Base-by-base conservation (phyloP, 2,329 filamentous ascomycete species). In the Beauveria medogensis region DNA sequence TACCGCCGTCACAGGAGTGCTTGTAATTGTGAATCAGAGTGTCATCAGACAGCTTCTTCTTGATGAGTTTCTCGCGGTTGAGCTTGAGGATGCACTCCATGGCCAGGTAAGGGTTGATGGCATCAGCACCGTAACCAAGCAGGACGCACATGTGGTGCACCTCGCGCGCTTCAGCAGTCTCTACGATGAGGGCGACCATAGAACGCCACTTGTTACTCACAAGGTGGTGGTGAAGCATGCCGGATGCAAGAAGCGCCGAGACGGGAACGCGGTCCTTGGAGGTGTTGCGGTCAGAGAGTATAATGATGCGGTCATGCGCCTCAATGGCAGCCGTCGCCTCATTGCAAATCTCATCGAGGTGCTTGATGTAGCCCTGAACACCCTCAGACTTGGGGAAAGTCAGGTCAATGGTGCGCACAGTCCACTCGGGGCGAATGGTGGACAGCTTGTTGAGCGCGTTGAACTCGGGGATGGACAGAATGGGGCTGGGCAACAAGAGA, bases 131-230 rank as follows among this genome's bases (percentile, higher is more conserved):
- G 69, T 97, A 97, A 59, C 93, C 93, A 63, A 97, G 84, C 48
- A 97, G 83, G n/a, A 97, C 93, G 78, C 91, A 96, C 91, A 97
- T 96, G 78, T 97, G 93, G 75, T 97, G 93, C 8, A 97, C 93
- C 76, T 97, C 93, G 77, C 93, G 91, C 68, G 93, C 93, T 74
- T 97, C 93, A 51, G 89, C 93, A 65, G 92, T 96, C 80, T 97
- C 93, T 40, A 96, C 85, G 46, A 96, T 82, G 51, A 97, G 78
- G 52, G 92, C 93, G 66, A 86, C 91, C 75, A 92, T 85, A 14
- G 93, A 92, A 73, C 93, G 85, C 91, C 92, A 96, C 78, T 95
- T 93, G 82, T 96, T 97, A 75, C 88, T 89, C 64, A 97, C 92
- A 66, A 97, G 81, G 73, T 97, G 92, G 71, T 97, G 93, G 75